These are phyloP conservation scores for Metschnikowia kunwiensis DNA, from an alignment of 805 yeast species.

Conservation along the genomic window DNA sequence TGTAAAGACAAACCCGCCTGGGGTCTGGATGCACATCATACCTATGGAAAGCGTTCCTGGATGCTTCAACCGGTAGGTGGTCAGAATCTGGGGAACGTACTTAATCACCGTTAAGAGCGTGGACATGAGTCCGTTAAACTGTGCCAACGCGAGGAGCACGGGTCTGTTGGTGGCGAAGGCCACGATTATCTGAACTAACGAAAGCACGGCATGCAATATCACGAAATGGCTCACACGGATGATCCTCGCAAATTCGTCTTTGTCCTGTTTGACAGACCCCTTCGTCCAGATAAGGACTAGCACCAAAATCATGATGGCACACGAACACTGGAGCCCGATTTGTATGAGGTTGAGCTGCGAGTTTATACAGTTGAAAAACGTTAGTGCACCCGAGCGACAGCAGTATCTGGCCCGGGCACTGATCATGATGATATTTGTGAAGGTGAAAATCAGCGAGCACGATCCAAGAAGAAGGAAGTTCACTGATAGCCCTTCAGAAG, in stretches of 20 bases:
- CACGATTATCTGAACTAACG: slow-evolving; percentile 33
- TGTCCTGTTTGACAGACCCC: slow-evolving; percentile 45
- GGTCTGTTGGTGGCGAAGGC: slow-evolving; percentile 26
- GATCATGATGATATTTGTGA: slow-evolving; percentile 62
- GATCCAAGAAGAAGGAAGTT: slow-evolving; percentile 68
- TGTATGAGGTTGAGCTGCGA: slow-evolving; percentile 66
- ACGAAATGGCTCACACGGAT: slow-evolving; percentile 41
- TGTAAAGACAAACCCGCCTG: slow-evolving; percentile 84
- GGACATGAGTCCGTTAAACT: slow-evolving; percentile 61
- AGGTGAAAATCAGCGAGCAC: slow-evolving; percentile 62
- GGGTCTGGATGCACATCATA: slow-evolving; percentile 85
- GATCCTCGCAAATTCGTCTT: slow-evolving; percentile 42
- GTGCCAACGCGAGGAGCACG: slow-evolving; percentile 44
- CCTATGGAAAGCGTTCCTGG: slow-evolving; percentile 77
- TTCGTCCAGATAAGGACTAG: slow-evolving; percentile 50
- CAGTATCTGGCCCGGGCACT: slow-evolving; percentile 62
- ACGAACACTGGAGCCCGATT: slow-evolving; percentile 58
- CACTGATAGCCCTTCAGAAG: slow-evolving; percentile 79
- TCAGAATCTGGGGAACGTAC: slow-evolving; percentile 74
- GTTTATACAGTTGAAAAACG: slow-evolving; percentile 57
- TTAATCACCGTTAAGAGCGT: slow-evolving; percentile 64
- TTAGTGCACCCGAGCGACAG: slow-evolving; percentile 45
- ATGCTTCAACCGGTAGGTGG: slow-evolving; percentile 66
- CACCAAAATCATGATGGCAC: slow-evolving; percentile 56
- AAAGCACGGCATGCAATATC: slow-evolving; percentile 32